phyloP scores from a whole-genome alignment of 176 grass and related monocot genomes.

The Hordeum marinum region DNA sequence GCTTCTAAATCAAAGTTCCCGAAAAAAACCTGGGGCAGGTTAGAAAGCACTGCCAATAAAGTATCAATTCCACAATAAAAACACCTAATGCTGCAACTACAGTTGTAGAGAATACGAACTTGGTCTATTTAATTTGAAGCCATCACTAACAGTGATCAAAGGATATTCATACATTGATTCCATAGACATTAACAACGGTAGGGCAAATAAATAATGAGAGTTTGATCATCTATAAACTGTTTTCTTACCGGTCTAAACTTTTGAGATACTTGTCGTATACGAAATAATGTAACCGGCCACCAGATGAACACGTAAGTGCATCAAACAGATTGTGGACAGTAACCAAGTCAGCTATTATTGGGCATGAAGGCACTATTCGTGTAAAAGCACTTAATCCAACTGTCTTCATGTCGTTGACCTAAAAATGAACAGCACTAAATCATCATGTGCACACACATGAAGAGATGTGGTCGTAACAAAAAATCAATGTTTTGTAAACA shows the following conservation, averaged over 20 bases:
- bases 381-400: constrained; percentile 63
- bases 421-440: constrained; percentile 32
- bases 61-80: not conserved
- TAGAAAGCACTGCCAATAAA: not conserved
- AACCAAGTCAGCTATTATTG: constrained; percentile 74
- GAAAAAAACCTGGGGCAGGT: too few species aligned
- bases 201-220: constrained; percentile 14
- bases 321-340: constrained; percentile 85
- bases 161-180: not conserved
- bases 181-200: not conserved
- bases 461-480: not conserved
- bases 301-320: constrained; percentile 67
- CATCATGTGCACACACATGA: constrained; percentile 1
- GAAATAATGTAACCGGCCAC: constrained; percentile 73
- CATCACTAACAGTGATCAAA: not conserved
- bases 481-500: not conserved
- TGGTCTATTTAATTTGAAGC: not conserved
- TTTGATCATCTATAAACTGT: not conserved
- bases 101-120: not conserved
- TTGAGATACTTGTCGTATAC: constrained; percentile 91
- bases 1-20: too few species aligned
- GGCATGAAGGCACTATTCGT: constrained; percentile 62
- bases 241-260: constrained; percentile 64
- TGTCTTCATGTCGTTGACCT: constrained; percentile 83
- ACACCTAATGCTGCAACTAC: not conserved